Conservation (phyloP, 108 stramenopile genomes). For the Cylindrotheca fusiformis region DNA sequence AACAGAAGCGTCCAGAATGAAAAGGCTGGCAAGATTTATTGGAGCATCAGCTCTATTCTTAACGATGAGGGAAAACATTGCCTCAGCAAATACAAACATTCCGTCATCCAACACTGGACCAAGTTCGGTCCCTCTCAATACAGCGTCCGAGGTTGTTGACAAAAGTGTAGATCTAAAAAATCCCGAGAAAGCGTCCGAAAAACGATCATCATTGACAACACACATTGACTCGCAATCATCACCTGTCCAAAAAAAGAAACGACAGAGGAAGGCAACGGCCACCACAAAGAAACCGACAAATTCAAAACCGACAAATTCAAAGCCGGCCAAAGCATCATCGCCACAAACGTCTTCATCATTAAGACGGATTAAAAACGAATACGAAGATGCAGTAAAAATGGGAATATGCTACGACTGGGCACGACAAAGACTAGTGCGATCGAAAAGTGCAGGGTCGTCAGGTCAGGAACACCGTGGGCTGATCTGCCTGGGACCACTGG, state of each 20-base stretch:
- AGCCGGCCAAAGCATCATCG: background rate
- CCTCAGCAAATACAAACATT: no score
- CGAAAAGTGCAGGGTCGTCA: constrained; percentile 1
- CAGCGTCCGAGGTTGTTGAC: no score
- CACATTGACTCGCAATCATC: no score
- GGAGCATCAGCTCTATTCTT: no score
- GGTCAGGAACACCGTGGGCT: constrained; percentile 4
- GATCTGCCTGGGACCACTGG: constrained; percentile 69
- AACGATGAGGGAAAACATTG: no score
- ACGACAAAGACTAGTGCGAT: constrained; percentile 28
- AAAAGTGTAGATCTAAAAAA: no score
- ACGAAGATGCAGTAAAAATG: constrained; percentile 71
- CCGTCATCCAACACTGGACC: no score
- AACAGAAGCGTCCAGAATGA: no score
- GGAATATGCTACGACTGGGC: constrained; percentile 88
- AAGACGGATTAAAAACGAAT: constrained; percentile 77
- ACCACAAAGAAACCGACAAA: constrained; percentile 15
- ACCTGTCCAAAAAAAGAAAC: background rate
- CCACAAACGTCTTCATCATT: constrained; percentile 26
- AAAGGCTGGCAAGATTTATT: no score
- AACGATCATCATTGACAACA: no score
- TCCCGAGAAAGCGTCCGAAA: no score
- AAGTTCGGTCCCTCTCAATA: no score
- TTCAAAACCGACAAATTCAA: constrained; percentile 5
- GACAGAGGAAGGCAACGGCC: background rate